Conservation (phyloP, 148 eudicot species). For the Vaccinium vitisidaea region DNA sequence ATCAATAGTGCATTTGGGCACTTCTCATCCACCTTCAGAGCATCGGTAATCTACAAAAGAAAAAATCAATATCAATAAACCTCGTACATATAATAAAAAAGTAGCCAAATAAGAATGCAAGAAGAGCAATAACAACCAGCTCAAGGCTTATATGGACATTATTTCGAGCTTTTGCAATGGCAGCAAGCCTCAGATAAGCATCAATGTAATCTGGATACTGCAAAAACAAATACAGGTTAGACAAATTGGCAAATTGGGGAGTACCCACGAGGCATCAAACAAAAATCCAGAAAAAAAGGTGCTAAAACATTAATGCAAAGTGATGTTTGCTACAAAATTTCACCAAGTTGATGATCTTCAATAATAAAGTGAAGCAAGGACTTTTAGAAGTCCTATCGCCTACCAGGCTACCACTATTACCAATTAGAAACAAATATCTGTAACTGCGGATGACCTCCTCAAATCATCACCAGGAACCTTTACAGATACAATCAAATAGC, state of each 20-base stretch:
- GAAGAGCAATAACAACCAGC: conserved; percentile 54
- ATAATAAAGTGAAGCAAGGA: background rate
- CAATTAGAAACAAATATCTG: background rate
- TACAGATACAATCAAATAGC: background rate
- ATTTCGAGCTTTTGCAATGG: conserved; percentile 85
- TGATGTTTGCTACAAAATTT: conserved; percentile 6
- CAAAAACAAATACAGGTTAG: conserved; percentile 16
- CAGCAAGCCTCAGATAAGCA: conserved; percentile 88
- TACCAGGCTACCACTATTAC: background rate
- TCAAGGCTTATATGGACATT: conserved; percentile 76
- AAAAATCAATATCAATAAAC: conserved; percentile 13
- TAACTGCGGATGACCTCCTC: conserved; percentile 26
- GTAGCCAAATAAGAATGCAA: background rate
- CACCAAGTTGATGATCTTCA: background rate
- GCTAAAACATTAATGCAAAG: conserved; percentile 5
- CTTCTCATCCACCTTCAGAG: conserved; percentile 80
- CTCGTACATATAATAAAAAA: background rate
- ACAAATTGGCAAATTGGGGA: background rate
- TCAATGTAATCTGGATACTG: conserved; percentile 94
- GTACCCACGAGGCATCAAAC: background rate
- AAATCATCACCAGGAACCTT: background rate
- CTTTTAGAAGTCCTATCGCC: background rate
- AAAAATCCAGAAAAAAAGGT: conserved; percentile 8
- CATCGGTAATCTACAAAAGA: conserved; percentile 66
- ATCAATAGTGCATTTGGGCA: conserved; percentile 75